Percentiles rank a stretch among this genome's conserved stretches.
Conservation (phyloP, 768 basidiomycete species). For the Auricularia sp. region DNA sequence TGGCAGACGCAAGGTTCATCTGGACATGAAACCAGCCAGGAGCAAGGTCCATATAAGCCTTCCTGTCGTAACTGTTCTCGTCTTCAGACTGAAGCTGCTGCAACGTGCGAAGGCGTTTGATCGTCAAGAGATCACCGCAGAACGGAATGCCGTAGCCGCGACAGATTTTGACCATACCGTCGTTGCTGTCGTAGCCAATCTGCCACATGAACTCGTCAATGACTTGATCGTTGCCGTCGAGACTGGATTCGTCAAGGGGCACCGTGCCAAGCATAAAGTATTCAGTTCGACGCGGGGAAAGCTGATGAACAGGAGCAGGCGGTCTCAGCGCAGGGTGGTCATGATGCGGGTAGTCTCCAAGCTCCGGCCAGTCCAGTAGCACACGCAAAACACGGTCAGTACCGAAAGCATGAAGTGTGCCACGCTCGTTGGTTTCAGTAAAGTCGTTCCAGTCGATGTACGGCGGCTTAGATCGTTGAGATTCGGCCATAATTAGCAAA, state of each 20-base stretch:
- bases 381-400: too few species aligned
- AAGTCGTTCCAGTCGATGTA: too few species aligned
- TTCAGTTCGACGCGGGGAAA: neutral
- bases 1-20: neutral
- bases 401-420: too few species aligned
- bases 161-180: neutral
- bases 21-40: neutral
- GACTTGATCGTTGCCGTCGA: neutral
- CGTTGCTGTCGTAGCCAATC: neutral
- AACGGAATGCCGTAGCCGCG: neutral
- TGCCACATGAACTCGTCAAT: neutral
- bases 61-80: neutral
- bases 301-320: neutral
- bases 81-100: neutral
- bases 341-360: too few species aligned
- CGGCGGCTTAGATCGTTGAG: too few species aligned
- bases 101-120: neutral
- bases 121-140: neutral
- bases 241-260: neutral
- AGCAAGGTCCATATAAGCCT: neutral
- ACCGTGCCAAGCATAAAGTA: neutral
- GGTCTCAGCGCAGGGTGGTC: neutral
- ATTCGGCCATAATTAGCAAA: too few species aligned
- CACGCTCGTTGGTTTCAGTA: too few species aligned
- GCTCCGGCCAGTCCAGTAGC: too few species aligned